Percentiles rank a stretch among this genome's conserved stretches.
These are phyloP conservation scores for Venturia oleaginea DNA, from an alignment of 2,329 filamentous ascomycete species.

Conservation along the genomic window DNA sequence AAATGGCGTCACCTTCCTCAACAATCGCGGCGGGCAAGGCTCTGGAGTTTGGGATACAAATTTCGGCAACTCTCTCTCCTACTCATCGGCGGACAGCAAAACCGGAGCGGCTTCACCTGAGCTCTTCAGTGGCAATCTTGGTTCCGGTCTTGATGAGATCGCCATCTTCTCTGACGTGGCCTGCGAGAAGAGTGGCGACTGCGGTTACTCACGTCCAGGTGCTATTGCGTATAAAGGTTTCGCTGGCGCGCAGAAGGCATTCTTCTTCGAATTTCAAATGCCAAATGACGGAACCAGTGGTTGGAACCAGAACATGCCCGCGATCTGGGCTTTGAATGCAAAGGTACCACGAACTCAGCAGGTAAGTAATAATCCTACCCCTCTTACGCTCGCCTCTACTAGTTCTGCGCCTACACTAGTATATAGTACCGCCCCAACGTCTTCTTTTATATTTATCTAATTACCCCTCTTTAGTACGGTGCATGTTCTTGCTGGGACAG, in stretches of 20 bases:
- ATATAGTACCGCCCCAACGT: too few relatives aligned
- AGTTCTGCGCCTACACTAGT: too few relatives aligned
- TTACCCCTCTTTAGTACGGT: slow-evolving; percentile 43
- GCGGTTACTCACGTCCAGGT: slow-evolving; percentile 40
- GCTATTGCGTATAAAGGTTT: slow-evolving; percentile 56
- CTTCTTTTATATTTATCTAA: too few relatives aligned
- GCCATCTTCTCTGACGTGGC: slow-evolving; percentile 27
- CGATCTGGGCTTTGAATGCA: slow-evolving; percentile 68
- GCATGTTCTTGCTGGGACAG: slow-evolving; percentile 63
- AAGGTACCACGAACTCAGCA: slow-evolving; percentile 61
- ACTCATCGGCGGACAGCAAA: slow-evolving; percentile 40
- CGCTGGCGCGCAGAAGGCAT: slow-evolving; percentile 58
- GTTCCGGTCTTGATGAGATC: slow-evolving; percentile 27
- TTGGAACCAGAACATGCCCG: slow-evolving; percentile 56
- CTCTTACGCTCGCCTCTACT: too few relatives aligned
- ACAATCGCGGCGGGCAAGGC: slow-evolving; percentile 46
- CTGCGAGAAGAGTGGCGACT: slow-evolving; percentile 37
- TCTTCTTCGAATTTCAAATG: slow-evolving; percentile 68
- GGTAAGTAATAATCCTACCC: too few relatives aligned
- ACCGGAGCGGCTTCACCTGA: slow-evolving; percentile 38
- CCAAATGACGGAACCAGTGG: slow-evolving; percentile 46
- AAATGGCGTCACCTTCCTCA: slow-evolving; percentile 49
- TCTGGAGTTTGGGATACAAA: slow-evolving; percentile 43
- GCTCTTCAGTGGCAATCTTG: slow-evolving; percentile 39
- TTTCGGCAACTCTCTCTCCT: slow-evolving; percentile 51